Conservation (phyloP, 1,284 basidiomycete genomes). For the Ustilago trichophora region DNA sequence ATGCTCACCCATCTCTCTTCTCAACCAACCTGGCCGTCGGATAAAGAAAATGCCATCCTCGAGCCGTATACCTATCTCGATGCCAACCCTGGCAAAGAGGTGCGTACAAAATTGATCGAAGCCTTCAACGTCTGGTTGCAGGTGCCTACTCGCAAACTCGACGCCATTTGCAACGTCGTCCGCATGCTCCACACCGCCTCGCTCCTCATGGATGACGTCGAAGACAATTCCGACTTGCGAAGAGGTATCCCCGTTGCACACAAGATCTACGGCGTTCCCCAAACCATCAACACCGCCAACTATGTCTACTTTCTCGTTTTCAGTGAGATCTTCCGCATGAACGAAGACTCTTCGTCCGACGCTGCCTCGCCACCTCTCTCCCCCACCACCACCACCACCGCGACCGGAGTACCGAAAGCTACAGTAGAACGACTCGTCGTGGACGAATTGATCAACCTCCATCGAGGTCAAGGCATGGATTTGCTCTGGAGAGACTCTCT, state of each 20-base stretch:
- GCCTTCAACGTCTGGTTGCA: conserved; percentile 94
- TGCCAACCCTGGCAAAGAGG: conserved; percentile 89
- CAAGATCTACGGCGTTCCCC: conserved; percentile 93
- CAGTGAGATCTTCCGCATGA: conserved; percentile 73
- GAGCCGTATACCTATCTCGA: conserved; percentile 91
- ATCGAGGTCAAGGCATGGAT: conserved; percentile 94
- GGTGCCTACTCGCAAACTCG: conserved; percentile 78
- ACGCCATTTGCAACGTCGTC: conserved; percentile 80
- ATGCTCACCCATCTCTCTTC: conserved; percentile 57
- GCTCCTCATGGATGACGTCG: conserved; percentile 94
- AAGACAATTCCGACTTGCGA: conserved; percentile 90
- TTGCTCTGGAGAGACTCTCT: conserved; percentile 92
- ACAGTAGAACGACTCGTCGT: conserved; percentile 52
- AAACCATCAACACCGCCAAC: conserved; percentile 97
- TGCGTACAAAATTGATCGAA: conserved; percentile 85
- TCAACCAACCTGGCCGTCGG: conserved; percentile 65
- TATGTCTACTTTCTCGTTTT: conserved; percentile 84
- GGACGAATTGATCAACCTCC: conserved; percentile 82
- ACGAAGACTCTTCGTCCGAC: conserved; percentile 75
- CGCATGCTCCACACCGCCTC: conserved; percentile 94
- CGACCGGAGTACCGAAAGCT: not conserved
- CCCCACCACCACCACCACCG: conserved; percentile 25
- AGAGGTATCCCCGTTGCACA: conserved; percentile 88
- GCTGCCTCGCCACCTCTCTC: not conserved
- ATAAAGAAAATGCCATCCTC: conserved; percentile 68